Conservation (phyloP, 768 basidiomycete species). For the Pleurotus salmoneostramineus region DNA sequence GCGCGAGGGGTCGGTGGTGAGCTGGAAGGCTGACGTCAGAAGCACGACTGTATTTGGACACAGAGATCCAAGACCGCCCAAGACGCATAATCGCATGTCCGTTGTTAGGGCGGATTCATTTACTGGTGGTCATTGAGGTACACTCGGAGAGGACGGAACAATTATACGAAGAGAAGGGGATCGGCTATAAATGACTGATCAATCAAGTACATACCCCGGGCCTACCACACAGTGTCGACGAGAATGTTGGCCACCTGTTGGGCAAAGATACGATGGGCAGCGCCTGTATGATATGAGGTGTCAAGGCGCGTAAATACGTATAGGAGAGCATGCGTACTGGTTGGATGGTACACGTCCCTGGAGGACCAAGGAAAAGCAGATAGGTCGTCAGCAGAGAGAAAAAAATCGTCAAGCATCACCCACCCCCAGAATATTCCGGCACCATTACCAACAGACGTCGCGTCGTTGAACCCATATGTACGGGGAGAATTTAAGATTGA, state of each 20-base stretch:
- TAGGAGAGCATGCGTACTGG: background rate
- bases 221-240: no score
- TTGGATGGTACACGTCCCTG: background rate
- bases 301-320: background rate
- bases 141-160: no score
- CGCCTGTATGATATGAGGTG: background rate
- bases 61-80: no score
- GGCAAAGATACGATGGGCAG: background rate
- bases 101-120: no score
- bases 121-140: no score
- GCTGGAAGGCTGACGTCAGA: no score
- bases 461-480: slow-evolving; percentile 51
- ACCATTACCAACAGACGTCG: slow-evolving; percentile 35
- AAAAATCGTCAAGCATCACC: slow-evolving; percentile 10
- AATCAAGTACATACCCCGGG: no score
- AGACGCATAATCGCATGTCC: no score
- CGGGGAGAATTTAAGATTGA: slow-evolving; percentile 44
- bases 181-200: no score
- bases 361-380: background rate
- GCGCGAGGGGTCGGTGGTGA: no score
- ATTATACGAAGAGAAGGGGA: no score
- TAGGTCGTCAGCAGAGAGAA: background rate
- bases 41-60: no score
- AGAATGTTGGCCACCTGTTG: background rate
- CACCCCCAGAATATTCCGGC: slow-evolving; percentile 53